Evolutionary conservation across 139 green algal species (phyloP).

Genomic region (Coelastrella sp.): DNA sequence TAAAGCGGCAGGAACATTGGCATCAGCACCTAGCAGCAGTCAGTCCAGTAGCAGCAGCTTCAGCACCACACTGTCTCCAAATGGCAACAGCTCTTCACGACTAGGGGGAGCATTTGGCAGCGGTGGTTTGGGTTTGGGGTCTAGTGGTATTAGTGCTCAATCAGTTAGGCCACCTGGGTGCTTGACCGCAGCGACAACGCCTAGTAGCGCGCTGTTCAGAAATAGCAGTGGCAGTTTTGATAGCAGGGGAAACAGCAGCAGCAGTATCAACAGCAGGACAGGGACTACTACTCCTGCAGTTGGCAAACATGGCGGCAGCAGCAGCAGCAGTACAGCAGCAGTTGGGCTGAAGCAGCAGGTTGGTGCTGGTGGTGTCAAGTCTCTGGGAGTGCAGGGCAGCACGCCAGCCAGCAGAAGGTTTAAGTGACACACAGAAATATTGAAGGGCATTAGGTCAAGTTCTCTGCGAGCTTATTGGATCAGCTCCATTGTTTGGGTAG

Average conservation of each 20-base stretch:
- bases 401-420: background rate
- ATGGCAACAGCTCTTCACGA: background rate
- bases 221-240: background rate
- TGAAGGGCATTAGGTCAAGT: too few species aligned
- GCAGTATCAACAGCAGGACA: background rate
- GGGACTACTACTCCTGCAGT: background rate
- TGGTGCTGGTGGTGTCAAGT: background rate
- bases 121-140: background rate
- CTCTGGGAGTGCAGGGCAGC: background rate
- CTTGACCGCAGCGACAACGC: background rate
- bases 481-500: too few species aligned
- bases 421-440: too few species aligned
- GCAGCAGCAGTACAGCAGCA: background rate
- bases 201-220: background rate
- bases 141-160: background rate
- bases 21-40: too few species aligned
- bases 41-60: background rate
- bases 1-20: background rate
- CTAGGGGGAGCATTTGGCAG: background rate
- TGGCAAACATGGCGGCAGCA: conserved; percentile 5
- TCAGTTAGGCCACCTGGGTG: too few species aligned
- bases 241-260: background rate
- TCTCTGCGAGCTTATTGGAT: too few species aligned
- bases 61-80: background rate
- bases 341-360: background rate